Evolutionary conservation across 2,329 filamentous ascomycete species (phyloP).

Genomic region (Cladosporium sp.): DNA sequence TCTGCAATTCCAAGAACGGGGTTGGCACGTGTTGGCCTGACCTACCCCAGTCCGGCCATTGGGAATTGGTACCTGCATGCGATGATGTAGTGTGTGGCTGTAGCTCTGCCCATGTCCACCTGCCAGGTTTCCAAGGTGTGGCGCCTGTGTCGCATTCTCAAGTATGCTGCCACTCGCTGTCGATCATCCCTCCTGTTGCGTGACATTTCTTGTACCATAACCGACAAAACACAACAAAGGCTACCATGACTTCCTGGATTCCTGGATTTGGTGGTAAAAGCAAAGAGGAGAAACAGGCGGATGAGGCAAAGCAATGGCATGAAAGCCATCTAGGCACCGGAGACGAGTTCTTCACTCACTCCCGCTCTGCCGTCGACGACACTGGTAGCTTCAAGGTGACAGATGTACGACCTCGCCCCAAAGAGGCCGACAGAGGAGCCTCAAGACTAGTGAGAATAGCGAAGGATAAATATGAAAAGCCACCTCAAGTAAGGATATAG

Average conservation of each 20-base stretch:
- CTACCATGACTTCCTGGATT: conserved; percentile 11
- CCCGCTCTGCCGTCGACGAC: conserved; percentile 7
- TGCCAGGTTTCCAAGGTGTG: conserved; percentile 6
- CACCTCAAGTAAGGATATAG: conserved; percentile 1
- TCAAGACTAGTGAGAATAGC: conserved; percentile 2
- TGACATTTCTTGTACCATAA: background rate
- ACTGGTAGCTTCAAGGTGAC: conserved; percentile 10
- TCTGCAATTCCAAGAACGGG: background rate
- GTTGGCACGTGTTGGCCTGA: too few relatives aligned
- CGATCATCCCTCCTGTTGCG: background rate
- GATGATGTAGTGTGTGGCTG: conserved; percentile 12
- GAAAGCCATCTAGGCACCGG: conserved; percentile 11
- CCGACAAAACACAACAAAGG: background rate
- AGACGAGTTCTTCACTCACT: conserved; percentile 12
- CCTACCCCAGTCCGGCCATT: background rate
- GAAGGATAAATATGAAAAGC: conserved; percentile 12
- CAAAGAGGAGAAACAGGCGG: conserved; percentile 8
- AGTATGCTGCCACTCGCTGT: background rate
- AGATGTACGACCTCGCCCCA: conserved; percentile 5
- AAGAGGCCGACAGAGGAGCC: conserved; percentile 10
- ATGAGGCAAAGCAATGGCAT: conserved; percentile 13
- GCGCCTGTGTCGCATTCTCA: background rate
- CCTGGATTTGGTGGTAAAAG: conserved; percentile 10
- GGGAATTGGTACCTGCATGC: conserved; percentile 6
- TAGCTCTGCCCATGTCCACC: conserved; percentile 3